Evolutionary conservation across 306 rosid species (phyloP).

Genomic region (Vigna reflexopilosa): DNA sequence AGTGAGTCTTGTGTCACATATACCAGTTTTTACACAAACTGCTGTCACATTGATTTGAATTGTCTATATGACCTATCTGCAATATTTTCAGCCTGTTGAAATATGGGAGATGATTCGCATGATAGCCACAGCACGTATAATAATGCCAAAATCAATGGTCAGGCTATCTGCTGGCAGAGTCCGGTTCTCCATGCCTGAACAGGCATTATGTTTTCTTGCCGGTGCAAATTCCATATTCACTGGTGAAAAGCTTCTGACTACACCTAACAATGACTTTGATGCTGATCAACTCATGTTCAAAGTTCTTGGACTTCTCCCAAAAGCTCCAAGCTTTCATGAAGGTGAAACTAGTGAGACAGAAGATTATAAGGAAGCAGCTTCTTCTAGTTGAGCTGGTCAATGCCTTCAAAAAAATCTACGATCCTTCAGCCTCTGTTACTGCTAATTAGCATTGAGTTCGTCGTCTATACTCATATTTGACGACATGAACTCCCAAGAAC

Average conservation of each 20-base stretch:
- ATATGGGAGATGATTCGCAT: slow-evolving; percentile 99
- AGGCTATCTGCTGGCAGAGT: slow-evolving; percentile 97
- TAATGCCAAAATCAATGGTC: slow-evolving; percentile 96
- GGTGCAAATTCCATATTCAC: slow-evolving; percentile 98
- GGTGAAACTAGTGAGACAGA: slow-evolving; percentile 44
- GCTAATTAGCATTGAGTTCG: slow-evolving; percentile 20
- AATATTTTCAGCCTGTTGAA: slow-evolving; percentile 82
- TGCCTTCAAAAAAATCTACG: neutral
- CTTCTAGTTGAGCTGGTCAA: slow-evolving; percentile 43
- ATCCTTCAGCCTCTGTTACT: slow-evolving; percentile 3
- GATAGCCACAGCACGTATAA: slow-evolving; percentile 89
- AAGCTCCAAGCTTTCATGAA: slow-evolving; percentile 50
- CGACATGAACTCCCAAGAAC: neutral
- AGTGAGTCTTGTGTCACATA: neutral
- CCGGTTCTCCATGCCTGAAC: slow-evolving; percentile 93
- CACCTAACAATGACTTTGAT: slow-evolving; percentile 92
- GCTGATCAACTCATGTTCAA: slow-evolving; percentile 79
- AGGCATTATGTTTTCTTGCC: slow-evolving; percentile 91
- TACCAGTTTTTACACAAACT: slow-evolving; percentile 18
- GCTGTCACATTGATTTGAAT: slow-evolving; percentile 22
- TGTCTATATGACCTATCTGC: neutral
- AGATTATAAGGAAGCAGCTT: slow-evolving; percentile 49
- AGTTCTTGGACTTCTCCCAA: slow-evolving; percentile 58
- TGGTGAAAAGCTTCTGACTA: slow-evolving; percentile 94
- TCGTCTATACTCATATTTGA: slow-evolving; percentile 15